Percentiles rank a stretch among this genome's conserved stretches.
Evolutionary conservation across 2,329 filamentous ascomycete genomes (phyloP).

Genomic region (Gaeumannomyces sp.): DNA sequence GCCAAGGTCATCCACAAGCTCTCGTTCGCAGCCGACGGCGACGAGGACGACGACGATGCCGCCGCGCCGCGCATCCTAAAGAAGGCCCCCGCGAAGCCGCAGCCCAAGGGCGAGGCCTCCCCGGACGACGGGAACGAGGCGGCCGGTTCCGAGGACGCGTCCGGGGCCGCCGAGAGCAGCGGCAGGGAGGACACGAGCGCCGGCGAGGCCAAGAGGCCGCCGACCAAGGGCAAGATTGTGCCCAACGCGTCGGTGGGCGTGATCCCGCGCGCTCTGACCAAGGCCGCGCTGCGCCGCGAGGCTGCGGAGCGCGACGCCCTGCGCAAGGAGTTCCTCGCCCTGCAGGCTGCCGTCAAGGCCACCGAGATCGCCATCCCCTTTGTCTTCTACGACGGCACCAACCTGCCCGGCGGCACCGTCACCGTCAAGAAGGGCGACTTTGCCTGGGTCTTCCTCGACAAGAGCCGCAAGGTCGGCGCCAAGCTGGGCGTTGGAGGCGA

Average conservation of each 20-base stretch:
- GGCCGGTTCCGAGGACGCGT: conserved; percentile 7
- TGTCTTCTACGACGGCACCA: conserved; percentile 93
- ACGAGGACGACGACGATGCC: conserved; percentile 44
- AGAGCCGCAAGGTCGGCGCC: conserved; percentile 83
- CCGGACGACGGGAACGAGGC: conserved; percentile 38
- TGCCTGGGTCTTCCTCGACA: conserved; percentile 88
- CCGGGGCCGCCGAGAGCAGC: conserved; percentile 4
- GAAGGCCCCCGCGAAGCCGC: conserved; percentile 5
- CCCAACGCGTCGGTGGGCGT: conserved; percentile 56
- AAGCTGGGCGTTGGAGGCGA: conserved; percentile 67
- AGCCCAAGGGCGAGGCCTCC: conserved; percentile 20
- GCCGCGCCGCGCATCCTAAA: conserved; percentile 23
- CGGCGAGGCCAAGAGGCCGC: conserved; percentile 21
- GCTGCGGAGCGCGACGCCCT: conserved; percentile 67
- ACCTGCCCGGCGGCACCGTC: conserved; percentile 76
- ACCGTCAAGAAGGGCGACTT: conserved; percentile 89
- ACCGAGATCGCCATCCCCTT: conserved; percentile 90
- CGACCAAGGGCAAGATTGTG: conserved; percentile 43
- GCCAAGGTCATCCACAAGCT: conserved; percentile 38
- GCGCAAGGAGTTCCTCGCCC: conserved; percentile 70
- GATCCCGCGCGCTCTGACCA: conserved; percentile 67
- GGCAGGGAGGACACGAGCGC: conserved; percentile 3
- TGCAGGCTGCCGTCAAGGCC: conserved; percentile 81
- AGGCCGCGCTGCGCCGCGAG: conserved; percentile 61
- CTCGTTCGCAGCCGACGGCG: conserved; percentile 67